phyloP scores from a whole-genome alignment of 345 rosid species.

The Eucalyptus lansdowneana region DNA sequence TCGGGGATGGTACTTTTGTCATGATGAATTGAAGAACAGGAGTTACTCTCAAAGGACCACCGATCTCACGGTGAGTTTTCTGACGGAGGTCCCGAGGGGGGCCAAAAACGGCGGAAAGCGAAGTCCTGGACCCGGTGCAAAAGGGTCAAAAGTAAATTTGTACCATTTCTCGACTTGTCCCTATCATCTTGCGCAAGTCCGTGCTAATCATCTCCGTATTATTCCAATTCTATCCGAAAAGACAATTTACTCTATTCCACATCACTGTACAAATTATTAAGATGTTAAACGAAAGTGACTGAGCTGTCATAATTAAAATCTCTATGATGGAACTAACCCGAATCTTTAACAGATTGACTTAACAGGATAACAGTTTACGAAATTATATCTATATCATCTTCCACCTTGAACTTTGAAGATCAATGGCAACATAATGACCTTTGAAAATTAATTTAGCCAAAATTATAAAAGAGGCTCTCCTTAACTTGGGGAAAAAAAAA shows the following conservation, averaged over 20 bases:
- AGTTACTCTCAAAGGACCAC: no score
- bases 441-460: not conserved
- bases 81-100: not conserved
- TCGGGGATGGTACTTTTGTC: not conserved
- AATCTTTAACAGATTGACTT: no score
- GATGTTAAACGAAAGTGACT: not conserved
- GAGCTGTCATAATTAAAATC: no score
- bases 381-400: no score
- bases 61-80: no score
- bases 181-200: not conserved
- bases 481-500: no score
- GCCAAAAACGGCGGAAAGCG: not conserved
- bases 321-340: not conserved
- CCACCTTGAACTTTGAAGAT: not conserved
- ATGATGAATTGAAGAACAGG: not conserved
- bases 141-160: not conserved
- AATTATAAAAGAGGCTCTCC: not conserved
- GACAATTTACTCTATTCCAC: no score
- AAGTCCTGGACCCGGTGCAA: not conserved
- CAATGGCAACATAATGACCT: not conserved
- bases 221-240: not conserved
- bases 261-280: no score
- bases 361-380: not conserved
- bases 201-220: not conserved
- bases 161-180: not conserved